These are phyloP conservation scores for Gossypium laxum DNA, from an alignment of 441 rosid species.

Conservation along the genomic window DNA sequence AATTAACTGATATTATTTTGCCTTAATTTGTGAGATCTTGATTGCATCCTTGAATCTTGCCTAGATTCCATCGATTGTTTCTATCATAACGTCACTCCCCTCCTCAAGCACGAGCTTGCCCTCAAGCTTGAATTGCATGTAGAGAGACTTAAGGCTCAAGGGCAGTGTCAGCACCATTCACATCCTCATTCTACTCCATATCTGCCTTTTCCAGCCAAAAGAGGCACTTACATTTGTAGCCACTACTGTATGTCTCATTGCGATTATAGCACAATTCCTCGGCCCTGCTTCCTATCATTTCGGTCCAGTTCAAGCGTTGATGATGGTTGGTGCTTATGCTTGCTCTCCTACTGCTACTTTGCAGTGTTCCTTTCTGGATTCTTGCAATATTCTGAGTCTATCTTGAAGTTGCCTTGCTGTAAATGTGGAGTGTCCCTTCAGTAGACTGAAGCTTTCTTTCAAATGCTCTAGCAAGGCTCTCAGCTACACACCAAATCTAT, in stretches of 20 bases:
- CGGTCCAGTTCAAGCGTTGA: not conserved
- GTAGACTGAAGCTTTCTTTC: not conserved
- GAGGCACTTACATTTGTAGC: not conserved
- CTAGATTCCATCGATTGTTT: not conserved
- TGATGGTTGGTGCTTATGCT: not conserved
- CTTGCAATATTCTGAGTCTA: not conserved
- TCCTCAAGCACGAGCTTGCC: not conserved
- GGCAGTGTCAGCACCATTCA: not conserved
- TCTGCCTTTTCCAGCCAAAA: not conserved
- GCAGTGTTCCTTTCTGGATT: not conserved
- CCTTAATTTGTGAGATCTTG: not conserved
- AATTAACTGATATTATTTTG: not conserved
- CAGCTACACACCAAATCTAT: not conserved
- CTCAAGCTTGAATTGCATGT: not conserved
- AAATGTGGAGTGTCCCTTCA: not conserved
- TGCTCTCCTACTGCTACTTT: not conserved
- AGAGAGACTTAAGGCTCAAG: not conserved
- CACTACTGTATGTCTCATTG: not conserved
- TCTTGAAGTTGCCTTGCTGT: not conserved
- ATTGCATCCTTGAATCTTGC: not conserved
- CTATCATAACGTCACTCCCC: not conserved
- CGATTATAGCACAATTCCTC: not conserved
- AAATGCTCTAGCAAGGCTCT: not conserved
- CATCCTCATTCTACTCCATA: not conserved
- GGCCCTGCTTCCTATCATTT: not conserved